Percentiles rank a stretch among this genome's conserved stretches.
Conservation (phyloP, 2,329 filamentous ascomycete genomes). For the Metarhizium guizhouense region DNA sequence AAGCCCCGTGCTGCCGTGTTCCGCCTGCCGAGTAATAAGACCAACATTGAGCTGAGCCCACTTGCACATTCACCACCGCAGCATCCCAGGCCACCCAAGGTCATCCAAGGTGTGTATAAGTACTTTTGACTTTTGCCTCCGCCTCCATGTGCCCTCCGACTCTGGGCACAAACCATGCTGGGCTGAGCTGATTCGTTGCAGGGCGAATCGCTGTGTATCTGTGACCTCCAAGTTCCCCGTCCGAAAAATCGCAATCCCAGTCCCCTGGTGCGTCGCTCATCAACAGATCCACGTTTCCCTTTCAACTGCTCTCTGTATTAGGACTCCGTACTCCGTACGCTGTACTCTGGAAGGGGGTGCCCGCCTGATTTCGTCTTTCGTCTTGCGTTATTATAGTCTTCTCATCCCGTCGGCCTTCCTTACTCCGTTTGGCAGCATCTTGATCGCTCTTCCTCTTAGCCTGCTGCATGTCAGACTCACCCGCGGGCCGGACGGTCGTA, state of each 20-base stretch:
- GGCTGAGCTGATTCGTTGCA: neutral
- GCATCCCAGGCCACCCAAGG: no score
- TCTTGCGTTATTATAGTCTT: neutral
- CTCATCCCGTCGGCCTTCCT: neutral
- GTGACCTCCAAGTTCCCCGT: neutral
- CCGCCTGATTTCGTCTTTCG: neutral
- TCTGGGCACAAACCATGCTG: neutral
- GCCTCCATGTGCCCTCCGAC: neutral
- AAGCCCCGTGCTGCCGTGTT: neutral
- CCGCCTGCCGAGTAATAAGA: no score
- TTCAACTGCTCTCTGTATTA: neutral
- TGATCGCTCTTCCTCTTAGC: slow-evolving; percentile 14
- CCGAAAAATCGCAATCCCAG: no score
- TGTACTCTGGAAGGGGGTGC: neutral
- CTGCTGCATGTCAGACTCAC: slow-evolving; percentile 17
- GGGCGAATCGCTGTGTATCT: neutral
- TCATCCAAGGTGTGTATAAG: no score
- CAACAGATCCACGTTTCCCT: neutral
- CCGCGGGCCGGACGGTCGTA: slow-evolving; percentile 16
- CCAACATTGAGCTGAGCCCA: no score
- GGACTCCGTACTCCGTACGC: no score
- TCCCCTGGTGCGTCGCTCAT: neutral
- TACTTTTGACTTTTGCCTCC: neutral
- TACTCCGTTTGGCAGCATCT: neutral
- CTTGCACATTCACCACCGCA: no score